A percentile compares a stretch with the other conserved stretches of the same genome.
Conservation (phyloP, 345 rosid genomes). For the Hypericum androsaemum region DNA sequence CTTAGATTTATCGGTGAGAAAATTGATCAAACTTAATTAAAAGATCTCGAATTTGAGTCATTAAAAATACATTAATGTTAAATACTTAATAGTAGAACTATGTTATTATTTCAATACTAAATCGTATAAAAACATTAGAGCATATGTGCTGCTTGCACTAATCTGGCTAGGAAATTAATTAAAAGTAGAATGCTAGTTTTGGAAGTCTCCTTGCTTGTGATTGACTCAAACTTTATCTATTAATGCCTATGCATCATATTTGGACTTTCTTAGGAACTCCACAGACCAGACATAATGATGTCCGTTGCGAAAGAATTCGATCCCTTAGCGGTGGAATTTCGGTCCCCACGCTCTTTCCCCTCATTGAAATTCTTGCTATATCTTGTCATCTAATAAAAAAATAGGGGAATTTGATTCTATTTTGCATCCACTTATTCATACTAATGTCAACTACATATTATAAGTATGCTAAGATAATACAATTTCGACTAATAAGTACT, state of each 20-base stretch:
- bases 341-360: conserved; percentile 21
- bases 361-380: background rate
- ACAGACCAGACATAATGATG: conserved; percentile 31
- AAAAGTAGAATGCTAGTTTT: too few species aligned
- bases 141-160: too few species aligned
- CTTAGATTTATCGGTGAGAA: too few species aligned
- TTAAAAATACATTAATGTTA: too few species aligned
- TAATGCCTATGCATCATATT: conserved; percentile 10
- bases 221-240: conserved; percentile 13
- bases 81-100: too few species aligned
- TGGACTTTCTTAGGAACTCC: conserved; percentile 23
- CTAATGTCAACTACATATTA: background rate
- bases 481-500: too few species aligned
- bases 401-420: conserved; percentile 20
- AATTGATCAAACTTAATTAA: too few species aligned
- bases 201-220: conserved; percentile 14
- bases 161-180: too few species aligned
- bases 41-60: too few species aligned
- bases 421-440: background rate
- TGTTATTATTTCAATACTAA: too few species aligned
- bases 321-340: conserved; percentile 31
- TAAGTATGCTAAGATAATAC: background rate
- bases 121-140: too few species aligned
- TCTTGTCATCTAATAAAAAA: background rate
- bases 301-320: conserved; percentile 23